Evolutionary conservation across 176 grass and related monocot species (phyloP), one percentile per base, ranked within the genome.

Genomic region (Rhynchospora pubera): DNA sequence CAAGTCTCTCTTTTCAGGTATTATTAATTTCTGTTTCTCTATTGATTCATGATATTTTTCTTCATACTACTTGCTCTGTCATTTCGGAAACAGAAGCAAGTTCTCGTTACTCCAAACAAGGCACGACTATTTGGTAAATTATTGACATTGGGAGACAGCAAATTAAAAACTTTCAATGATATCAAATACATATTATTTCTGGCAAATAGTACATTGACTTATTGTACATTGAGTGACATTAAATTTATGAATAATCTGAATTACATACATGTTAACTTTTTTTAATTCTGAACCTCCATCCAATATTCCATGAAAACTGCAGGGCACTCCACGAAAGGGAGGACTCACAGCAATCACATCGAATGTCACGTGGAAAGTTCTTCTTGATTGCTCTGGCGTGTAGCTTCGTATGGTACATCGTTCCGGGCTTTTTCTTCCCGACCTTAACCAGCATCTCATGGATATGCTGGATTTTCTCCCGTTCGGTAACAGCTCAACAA

Each of bases 1-100:
- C 94, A 97, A 84, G 94, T 97, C 24, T 97, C 94, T 11, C 87
- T 97, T 85, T 84, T 97, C 79, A 89, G 94, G 94, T 94, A 43
- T 13, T 76, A 61, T 23, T n/a, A n/a, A n/a, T n/a, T n/a, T n/a
- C n/a, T n/a, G n/a, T n/a, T n/a, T 3, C 58, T 61, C 21, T 80
- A n/a, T 39, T 5, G 34, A 39, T 39, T 39, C 4, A 39, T 39
- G 2, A 39, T 39, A 39, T 39, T 3, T 39, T 39, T 39, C 34
- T 39, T 39, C 34, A 39, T 39, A 39, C 34, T 39, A 39, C 4
- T 39, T 39, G 34, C 34, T 2, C 34, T 39, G 34, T 39, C 34
- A 39, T 39, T 39, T 39, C 34, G 4, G 34, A 39, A 39, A 39
- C 34, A 39, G 34, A 39, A 39, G 34, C 34, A 39, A 39, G 26